These are phyloP conservation scores for Aspergillus tamarii DNA, from an alignment of 2,329 filamentous ascomycete genomes.

Conservation along the genomic window DNA sequence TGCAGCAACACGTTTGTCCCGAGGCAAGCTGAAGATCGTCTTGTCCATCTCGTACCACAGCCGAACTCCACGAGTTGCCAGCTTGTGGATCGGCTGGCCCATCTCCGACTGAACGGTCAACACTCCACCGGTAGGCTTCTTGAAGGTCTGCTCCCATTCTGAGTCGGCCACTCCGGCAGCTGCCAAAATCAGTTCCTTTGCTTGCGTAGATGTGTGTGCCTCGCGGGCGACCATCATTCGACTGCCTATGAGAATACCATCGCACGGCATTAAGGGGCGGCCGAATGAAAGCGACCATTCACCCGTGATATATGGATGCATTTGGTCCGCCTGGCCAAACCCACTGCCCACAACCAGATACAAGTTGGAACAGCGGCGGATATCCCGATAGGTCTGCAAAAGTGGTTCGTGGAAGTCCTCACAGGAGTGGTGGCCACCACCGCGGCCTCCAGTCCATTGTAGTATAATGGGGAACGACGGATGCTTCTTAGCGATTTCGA, in stretches of 20 bases:
- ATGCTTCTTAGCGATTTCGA: conserved; percentile 94
- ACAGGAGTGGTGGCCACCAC: conserved; percentile 91
- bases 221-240: conserved; percentile 96
- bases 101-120: conserved; percentile 75
- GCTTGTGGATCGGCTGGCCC: conserved; percentile 45
- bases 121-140: conserved; percentile 82
- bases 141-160: conserved; percentile 88
- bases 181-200: conserved; percentile 82
- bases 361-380: conserved; percentile 73
- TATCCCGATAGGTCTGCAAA: conserved; percentile 82
- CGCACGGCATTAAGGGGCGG: conserved; percentile 91
- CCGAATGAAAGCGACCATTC: conserved; percentile 82
- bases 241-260: conserved; percentile 87
- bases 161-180: conserved; percentile 75
- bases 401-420: conserved; percentile 95
- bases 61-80: conserved; percentile 42
- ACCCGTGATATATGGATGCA: conserved; percentile 89
- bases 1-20: conserved; percentile 55
- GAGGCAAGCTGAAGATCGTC: conserved; percentile 23
- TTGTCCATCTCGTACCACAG: conserved; percentile 44
- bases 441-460: conserved; percentile 93
- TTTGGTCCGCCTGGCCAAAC: conserved; percentile 87
- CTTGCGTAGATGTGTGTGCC: conserved; percentile 79
- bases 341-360: conserved; percentile 88
- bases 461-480: conserved; percentile 89